A percentile compares a stretch with the other conserved stretches of the same genome.
Conservation (phyloP, 2,329 filamentous ascomycete genomes). For the Aureobasidium musti region DNA sequence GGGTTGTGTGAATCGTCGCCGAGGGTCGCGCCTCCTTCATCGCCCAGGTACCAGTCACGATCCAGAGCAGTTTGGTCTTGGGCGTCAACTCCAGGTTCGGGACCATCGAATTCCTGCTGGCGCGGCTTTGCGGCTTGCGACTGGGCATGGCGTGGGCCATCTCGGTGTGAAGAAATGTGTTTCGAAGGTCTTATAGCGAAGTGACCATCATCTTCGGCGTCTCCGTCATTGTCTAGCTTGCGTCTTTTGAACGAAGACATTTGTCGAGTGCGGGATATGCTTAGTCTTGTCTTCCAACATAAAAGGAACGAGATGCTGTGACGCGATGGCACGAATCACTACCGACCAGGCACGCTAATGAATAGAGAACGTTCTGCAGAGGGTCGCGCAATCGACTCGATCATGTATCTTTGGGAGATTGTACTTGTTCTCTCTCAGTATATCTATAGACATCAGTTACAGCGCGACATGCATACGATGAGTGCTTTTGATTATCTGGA, state of each 20-base stretch:
- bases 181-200: constrained; percentile 58
- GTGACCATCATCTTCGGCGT: constrained; percentile 55
- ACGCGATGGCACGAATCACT: background rate
- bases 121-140: constrained; percentile 47
- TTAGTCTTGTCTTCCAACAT: background rate
- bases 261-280: constrained; percentile 6
- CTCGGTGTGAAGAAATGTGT: constrained; percentile 11
- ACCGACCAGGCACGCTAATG: background rate
- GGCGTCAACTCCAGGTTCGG: constrained; percentile 61
- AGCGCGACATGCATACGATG: too few species aligned
- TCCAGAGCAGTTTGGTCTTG: constrained; percentile 76
- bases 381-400: background rate
- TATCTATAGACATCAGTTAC: too few species aligned
- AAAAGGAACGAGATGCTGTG: constrained; percentile 4
- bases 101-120: constrained; percentile 62
- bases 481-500: too few species aligned
- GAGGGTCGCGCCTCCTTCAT: constrained; percentile 81
- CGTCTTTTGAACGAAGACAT: constrained; percentile 55
- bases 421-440: too few species aligned
- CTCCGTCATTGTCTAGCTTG: constrained; percentile 52
- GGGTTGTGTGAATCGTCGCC: constrained; percentile 93
- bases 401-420: too few species aligned
- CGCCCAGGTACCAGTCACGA: constrained; percentile 89
- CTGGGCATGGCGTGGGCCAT: constrained; percentile 34
- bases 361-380: background rate